These are phyloP conservation scores for Musa troglodytarum DNA, from an alignment of 176 grass and related monocot genomes.

Conservation along the genomic window DNA sequence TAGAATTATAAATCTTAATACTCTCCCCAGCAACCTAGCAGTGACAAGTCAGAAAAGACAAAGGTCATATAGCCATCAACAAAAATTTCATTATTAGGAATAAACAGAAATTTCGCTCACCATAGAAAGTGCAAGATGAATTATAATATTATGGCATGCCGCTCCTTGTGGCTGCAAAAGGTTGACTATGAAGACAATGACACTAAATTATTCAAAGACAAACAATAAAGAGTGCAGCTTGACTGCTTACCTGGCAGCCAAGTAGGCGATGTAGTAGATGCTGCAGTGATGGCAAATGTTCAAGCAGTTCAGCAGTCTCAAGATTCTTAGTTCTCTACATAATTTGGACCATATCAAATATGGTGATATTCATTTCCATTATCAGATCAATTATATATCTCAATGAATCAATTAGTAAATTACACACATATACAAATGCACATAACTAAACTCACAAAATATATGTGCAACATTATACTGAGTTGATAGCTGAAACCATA, in stretches of 20 bases:
- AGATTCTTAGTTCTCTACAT: slow-evolving; percentile 59
- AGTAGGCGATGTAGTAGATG: slow-evolving; percentile 74
- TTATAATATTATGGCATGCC: slow-evolving; percentile 67
- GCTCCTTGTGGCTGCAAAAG: slow-evolving; percentile 74
- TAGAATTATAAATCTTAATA: slow-evolving; percentile 69
- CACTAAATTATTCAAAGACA: background rate
- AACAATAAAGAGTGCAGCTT: background rate
- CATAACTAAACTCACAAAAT: background rate
- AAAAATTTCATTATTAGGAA: slow-evolving; percentile 12
- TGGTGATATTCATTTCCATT: background rate
- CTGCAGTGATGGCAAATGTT: slow-evolving; percentile 65
- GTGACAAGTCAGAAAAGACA: slow-evolving; percentile 31
- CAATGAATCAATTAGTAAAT: no score
- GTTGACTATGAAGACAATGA: no score
- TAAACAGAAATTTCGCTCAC: slow-evolving; percentile 33
- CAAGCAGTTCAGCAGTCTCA: slow-evolving; percentile 54
- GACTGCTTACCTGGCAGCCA: slow-evolving; percentile 58
- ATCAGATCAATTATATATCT: background rate
- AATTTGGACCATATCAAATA: background rate
- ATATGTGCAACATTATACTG: background rate
- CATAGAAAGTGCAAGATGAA: slow-evolving; percentile 91
- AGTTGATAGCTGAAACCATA: background rate
- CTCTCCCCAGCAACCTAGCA: slow-evolving; percentile 81
- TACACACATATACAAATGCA: background rate
- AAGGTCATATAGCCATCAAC: slow-evolving; percentile 1